Base-by-base conservation (phyloP, 1,284 basidiomycete species). In the Heterobasidion occidentale region DNA sequence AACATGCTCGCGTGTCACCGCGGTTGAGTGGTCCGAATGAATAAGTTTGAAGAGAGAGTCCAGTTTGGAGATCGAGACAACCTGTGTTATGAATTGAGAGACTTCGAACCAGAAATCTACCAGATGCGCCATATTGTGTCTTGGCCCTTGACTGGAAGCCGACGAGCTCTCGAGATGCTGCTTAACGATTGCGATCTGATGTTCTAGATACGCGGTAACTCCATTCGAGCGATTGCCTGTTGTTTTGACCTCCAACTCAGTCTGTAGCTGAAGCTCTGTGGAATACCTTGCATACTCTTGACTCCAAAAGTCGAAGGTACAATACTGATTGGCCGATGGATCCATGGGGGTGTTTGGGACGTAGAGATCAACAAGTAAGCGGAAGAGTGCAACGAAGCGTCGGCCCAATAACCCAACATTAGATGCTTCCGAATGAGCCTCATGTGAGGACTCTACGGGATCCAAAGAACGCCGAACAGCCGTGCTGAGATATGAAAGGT, bases 301-400 rank as follows among this genome's bases (percentile, higher is more conserved):
- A n/a, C 67, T 63, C 63, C 80, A 74, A 49, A 88, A 81, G 44
- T 77, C 71, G 6, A 70, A 70, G 0, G 77, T 74, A 42, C 80
- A 82, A 49, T 77, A 77, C 53, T 86, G 79, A 36, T 88, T 79
- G 17, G 85, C 84, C 14, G 88, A 83, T 9, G 96, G 96, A 68
- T 99, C 97, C 54, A 98, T 73, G 1, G 95, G 93, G 4, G 86
- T 74, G 65, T 92, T 83, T 0, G 97, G 94, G 51, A 98, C 77
- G 66, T 90, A 90, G n/a, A 96, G 76, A 1, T 83, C 74, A 15
- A 92, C 66, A 35, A 91, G 69, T 53, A 81, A 64, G 35, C 75
- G 74, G 50, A 85, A 81, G 34, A 92, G 67, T 0, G 77, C 78
- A 46, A 94, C 73, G 85, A 87, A 97, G 50, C 72, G 80, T 55